phyloP scores from a whole-genome alignment of 1,284 basidiomycete genomes.

The Sporisorium iseilematis-ciliati region DNA sequence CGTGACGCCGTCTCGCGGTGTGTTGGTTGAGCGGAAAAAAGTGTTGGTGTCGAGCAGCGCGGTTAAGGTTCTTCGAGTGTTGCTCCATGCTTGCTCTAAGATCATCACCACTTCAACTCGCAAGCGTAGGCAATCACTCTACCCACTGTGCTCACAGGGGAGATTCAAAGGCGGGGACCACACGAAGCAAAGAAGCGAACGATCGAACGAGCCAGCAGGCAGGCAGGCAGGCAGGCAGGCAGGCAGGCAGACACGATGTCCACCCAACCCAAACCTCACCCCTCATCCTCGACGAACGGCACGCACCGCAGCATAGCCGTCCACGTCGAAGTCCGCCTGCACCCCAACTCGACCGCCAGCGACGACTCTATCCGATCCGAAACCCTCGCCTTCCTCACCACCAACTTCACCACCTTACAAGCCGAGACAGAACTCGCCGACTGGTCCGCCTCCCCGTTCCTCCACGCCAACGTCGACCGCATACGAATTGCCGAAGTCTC shows the following conservation, averaged over 20 bases:
- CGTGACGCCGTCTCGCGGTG: slow-evolving; percentile 7
- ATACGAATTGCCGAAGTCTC: slow-evolving; percentile 78
- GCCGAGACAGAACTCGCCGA: slow-evolving; percentile 78
- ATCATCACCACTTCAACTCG: not conserved
- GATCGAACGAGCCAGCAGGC: not conserved
- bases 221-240: slow-evolving; percentile 6
- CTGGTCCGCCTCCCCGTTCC: slow-evolving; percentile 76
- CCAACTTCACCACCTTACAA: slow-evolving; percentile 70
- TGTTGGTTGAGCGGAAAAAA: not conserved
- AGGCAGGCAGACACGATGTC: slow-evolving; percentile 11
- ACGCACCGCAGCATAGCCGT: slow-evolving; percentile 18
- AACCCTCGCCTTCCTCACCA: slow-evolving; percentile 15
- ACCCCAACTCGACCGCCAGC: slow-evolving; percentile 26
- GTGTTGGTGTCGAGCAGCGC: slow-evolving; percentile 7
- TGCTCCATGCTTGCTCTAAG: not conserved
- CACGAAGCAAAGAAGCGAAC: not conserved
- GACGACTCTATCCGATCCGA: slow-evolving; percentile 20
- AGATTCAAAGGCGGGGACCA: not conserved
- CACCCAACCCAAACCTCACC: slow-evolving; percentile 7
- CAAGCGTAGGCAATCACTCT: not conserved
- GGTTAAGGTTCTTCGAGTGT: not conserved
- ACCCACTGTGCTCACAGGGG: too few relatives aligned
- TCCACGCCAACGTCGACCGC: slow-evolving; percentile 80
- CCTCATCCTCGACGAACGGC: slow-evolving; percentile 7
- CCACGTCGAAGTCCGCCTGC: slow-evolving; percentile 42